phyloP scores from a whole-genome alignment of 139 green algal species.

The Picochlorum sp. region DNA sequence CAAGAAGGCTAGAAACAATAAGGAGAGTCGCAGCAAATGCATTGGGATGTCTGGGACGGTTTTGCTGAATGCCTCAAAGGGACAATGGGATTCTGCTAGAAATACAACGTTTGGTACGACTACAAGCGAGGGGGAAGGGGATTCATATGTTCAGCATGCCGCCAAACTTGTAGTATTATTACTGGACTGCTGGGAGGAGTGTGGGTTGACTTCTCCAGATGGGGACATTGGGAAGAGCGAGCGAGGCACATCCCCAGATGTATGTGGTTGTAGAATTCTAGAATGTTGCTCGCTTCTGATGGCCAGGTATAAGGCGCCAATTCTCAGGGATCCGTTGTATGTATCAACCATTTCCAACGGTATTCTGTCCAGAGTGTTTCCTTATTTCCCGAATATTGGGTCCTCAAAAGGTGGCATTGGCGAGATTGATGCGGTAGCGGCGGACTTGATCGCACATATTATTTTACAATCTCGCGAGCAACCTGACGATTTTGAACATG shows the following conservation, averaged over 20 bases:
- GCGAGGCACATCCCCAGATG: background rate
- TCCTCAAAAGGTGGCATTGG: background rate
- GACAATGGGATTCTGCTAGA: too few relatives aligned
- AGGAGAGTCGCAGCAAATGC: too few relatives aligned
- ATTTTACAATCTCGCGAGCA: background rate
- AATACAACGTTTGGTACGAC: background rate
- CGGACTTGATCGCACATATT: background rate
- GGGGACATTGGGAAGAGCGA: background rate
- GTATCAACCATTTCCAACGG: background rate
- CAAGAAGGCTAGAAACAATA: too few relatives aligned
- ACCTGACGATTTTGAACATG: background rate
- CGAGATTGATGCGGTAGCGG: background rate
- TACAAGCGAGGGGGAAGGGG: background rate
- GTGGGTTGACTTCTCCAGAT: background rate
- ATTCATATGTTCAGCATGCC: background rate
- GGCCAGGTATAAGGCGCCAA: background rate
- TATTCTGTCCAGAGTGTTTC: background rate
- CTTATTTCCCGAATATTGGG: background rate
- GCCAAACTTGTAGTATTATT: background rate
- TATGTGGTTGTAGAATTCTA: background rate
- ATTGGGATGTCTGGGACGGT: too few relatives aligned
- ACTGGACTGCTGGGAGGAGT: background rate
- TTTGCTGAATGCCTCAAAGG: too few relatives aligned
- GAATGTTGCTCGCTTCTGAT: background rate
- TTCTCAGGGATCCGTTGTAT: background rate